These are phyloP conservation scores for Solanum tarapatanum DNA, from an alignment of 257 asterid genomes.

Conservation along the genomic window DNA sequence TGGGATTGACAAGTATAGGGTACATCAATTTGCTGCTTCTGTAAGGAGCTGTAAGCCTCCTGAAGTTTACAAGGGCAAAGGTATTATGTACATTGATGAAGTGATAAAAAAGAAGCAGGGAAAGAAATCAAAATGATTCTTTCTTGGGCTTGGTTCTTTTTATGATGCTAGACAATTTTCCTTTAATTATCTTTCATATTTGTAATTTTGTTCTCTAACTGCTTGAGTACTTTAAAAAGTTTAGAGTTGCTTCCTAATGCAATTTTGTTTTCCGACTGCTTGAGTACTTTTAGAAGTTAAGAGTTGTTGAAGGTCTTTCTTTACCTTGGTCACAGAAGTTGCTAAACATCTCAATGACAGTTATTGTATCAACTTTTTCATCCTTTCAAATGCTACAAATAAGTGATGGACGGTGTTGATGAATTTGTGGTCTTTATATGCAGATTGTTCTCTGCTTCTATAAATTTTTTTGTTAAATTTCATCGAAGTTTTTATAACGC, in stretches of 20 bases:
- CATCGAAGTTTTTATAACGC: background rate
- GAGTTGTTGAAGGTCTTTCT: background rate
- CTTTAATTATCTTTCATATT: background rate
- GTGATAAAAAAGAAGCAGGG: slow-evolving; percentile 65
- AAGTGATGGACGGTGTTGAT: background rate
- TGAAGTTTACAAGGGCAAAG: slow-evolving; percentile 61
- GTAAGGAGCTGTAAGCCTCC: slow-evolving; percentile 63
- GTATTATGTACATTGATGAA: slow-evolving; percentile 62
- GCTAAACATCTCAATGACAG: background rate
- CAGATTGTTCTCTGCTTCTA: background rate
- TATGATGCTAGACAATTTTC: background rate
- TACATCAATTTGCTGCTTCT: slow-evolving; percentile 57
- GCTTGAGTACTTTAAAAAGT: too few species aligned
- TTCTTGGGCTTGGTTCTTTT: background rate
- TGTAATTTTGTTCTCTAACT: too few species aligned
- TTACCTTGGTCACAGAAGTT: background rate
- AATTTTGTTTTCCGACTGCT: background rate
- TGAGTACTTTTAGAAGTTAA: background rate
- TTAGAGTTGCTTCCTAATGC: background rate
- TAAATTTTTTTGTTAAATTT: background rate
- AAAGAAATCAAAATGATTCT: slow-evolving; percentile 42
- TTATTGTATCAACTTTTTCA: background rate
- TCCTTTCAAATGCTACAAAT: background rate
- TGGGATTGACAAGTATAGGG: slow-evolving; percentile 61
- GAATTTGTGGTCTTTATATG: background rate